Conservation (phyloP, 129 eudicot genomes). For the Saposhnikovia divaricata region DNA sequence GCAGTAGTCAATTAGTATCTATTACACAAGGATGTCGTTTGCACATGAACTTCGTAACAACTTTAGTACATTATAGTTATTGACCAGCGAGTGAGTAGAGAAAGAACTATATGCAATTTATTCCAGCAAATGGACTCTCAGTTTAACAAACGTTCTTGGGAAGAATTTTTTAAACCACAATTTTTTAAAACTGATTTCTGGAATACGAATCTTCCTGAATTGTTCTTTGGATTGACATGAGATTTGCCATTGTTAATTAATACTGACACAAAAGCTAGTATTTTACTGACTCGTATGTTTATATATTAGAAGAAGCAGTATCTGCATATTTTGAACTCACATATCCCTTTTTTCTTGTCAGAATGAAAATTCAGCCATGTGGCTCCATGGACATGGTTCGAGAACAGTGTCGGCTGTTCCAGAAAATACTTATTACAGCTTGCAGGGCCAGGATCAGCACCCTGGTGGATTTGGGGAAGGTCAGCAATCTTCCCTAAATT, state of each 20-base stretch:
- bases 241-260: neutral
- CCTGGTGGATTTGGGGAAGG: conserved; percentile 67
- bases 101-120: neutral
- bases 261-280: neutral
- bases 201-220: neutral
- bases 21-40: neutral
- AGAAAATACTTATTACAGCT: conserved; percentile 59
- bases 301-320: neutral
- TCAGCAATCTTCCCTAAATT: conserved; percentile 52
- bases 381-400: conserved; percentile 75
- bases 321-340: neutral
- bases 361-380: conserved; percentile 52
- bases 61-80: neutral
- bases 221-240: neutral
- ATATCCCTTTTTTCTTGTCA: neutral
- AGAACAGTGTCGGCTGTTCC: conserved; percentile 66
- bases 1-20: neutral
- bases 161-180: neutral
- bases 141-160: neutral
- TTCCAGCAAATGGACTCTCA: neutral
- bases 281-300: neutral
- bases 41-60: neutral
- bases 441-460: conserved; percentile 80
- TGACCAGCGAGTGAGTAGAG: neutral
- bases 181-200: neutral